Conservation (phyloP, 2,329 filamentous ascomycete species). For the Pyrenochaeta sp. region DNA sequence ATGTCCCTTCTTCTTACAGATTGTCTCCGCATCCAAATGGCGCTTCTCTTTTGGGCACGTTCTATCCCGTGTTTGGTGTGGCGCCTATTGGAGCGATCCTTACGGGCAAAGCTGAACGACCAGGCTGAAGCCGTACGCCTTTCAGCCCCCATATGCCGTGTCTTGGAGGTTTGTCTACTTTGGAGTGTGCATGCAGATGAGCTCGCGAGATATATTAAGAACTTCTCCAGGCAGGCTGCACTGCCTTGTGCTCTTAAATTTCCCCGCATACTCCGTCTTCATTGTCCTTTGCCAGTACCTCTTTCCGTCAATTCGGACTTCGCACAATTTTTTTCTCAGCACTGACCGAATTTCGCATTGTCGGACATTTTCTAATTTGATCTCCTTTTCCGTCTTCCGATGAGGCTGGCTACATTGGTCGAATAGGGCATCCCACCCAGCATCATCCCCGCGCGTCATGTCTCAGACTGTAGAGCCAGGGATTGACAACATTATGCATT, state of each 20-base stretch:
- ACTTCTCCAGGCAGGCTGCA: conserved; percentile 5
- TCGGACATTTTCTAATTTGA: conserved; percentile 2
- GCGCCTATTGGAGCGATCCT: conserved; percentile 7
- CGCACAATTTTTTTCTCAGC: conserved; percentile 5
- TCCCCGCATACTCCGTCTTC: not conserved
- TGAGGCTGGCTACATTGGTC: conserved; percentile 18
- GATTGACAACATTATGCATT: conserved; percentile 23
- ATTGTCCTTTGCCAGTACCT: not conserved
- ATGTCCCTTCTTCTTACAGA: conserved; percentile 9
- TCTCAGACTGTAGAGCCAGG: conserved; percentile 27
- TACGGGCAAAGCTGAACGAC: conserved; percentile 17
- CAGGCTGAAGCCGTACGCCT: conserved; percentile 15
- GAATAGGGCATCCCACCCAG: conserved; percentile 21
- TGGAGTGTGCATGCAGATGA: conserved; percentile 10
- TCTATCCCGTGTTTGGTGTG: conserved; percentile 11
- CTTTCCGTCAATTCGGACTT: not conserved
- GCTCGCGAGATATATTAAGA: conserved; percentile 11
- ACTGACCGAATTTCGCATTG: not conserved
- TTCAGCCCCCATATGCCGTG: conserved; percentile 22
- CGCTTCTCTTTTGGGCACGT: conserved; percentile 10
- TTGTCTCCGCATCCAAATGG: conserved; percentile 9
- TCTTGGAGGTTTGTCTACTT: conserved; percentile 13
- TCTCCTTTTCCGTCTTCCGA: conserved; percentile 19
- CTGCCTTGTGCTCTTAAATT: conserved; percentile 6
- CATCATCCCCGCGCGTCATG: conserved; percentile 28